phyloP scores from a whole-genome alignment of 768 basidiomycete species.

The Chalciporus piperatus region DNA sequence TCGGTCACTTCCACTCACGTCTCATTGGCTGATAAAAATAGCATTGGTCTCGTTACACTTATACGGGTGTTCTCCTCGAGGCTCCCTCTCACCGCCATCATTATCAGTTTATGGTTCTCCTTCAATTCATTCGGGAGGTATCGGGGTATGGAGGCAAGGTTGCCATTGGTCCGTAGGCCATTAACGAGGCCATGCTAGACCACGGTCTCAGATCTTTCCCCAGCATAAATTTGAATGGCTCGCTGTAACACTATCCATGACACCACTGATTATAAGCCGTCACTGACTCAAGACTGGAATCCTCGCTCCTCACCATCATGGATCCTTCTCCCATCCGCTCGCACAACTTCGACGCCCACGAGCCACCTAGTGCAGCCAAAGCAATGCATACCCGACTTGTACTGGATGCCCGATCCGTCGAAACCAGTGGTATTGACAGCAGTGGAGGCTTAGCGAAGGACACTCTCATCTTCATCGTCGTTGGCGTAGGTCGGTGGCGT shows the following conservation, averaged over 20 bases:
- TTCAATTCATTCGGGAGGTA: conserved; percentile 5
- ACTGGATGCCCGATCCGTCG: conserved; percentile 9
- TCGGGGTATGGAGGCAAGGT: conserved; percentile 16
- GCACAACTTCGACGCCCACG: not conserved
- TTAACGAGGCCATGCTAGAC: conserved; percentile 15
- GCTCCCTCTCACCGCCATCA: conserved; percentile 19
- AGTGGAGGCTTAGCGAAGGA: conserved; percentile 5
- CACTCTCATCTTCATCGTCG: conserved; percentile 23
- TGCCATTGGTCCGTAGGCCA: conserved; percentile 16
- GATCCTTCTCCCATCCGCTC: conserved; percentile 8
- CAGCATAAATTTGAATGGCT: not conserved
- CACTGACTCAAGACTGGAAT: conserved; percentile 18
- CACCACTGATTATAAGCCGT: conserved; percentile 9
- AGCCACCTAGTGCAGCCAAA: conserved; percentile 1
- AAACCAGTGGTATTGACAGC: not conserved
- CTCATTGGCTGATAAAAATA: not conserved
- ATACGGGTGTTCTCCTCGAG: not conserved
- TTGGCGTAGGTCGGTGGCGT: conserved; percentile 25
- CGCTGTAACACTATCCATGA: not conserved
- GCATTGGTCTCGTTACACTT: not conserved
- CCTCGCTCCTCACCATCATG: conserved; percentile 2
- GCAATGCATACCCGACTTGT: conserved; percentile 3
- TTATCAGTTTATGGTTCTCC: conserved; percentile 10
- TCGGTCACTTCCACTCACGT: not conserved
- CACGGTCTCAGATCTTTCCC: conserved; percentile 1